phyloP scores from a whole-genome alignment of 495 filamentous ascomycete species.

The Podospora pseudocomata region DNA sequence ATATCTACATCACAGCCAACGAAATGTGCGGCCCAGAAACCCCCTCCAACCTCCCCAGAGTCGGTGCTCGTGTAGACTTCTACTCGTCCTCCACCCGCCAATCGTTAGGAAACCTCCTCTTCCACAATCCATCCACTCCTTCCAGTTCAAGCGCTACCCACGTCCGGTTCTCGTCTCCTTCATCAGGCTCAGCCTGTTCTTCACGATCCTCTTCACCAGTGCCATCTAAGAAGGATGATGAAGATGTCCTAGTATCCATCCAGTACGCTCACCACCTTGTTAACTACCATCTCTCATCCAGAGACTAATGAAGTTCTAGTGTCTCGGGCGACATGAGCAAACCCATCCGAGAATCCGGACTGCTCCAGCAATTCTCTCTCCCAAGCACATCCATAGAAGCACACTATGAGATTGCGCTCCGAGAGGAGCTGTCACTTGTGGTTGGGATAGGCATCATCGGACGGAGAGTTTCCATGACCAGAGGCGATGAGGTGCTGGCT shows the following conservation, averaged over 20 bases:
- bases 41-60: slow-evolving; percentile 25
- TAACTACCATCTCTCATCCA: neutral
- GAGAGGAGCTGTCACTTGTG: slow-evolving; percentile 34
- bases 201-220: neutral
- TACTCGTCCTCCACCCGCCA: slow-evolving; percentile 11
- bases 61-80: slow-evolving; percentile 33
- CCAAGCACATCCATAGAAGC: slow-evolving; percentile 11
- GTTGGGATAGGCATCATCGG: slow-evolving; percentile 49
- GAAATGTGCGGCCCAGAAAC: slow-evolving; percentile 33
- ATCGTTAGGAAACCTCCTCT: slow-evolving; percentile 30
- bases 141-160: slow-evolving; percentile 30
- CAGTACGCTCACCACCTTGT: slow-evolving; percentile 20
- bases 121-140: slow-evolving; percentile 30
- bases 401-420: slow-evolving; percentile 32
- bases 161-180: slow-evolving; percentile 21
- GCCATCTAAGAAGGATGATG: neutral
- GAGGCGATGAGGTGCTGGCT: slow-evolving; percentile 29
- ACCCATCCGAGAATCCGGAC: slow-evolving; percentile 32
- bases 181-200: neutral
- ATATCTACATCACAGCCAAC: neutral
- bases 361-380: slow-evolving; percentile 34
- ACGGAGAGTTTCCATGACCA: slow-evolving; percentile 41
- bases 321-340: slow-evolving; percentile 38
- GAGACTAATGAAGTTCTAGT: slow-evolving; percentile 19
- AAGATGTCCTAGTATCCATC: slow-evolving; percentile 29